Conservation (phyloP, 192 early-diverging fungal species). For the Backusella circina region DNA sequence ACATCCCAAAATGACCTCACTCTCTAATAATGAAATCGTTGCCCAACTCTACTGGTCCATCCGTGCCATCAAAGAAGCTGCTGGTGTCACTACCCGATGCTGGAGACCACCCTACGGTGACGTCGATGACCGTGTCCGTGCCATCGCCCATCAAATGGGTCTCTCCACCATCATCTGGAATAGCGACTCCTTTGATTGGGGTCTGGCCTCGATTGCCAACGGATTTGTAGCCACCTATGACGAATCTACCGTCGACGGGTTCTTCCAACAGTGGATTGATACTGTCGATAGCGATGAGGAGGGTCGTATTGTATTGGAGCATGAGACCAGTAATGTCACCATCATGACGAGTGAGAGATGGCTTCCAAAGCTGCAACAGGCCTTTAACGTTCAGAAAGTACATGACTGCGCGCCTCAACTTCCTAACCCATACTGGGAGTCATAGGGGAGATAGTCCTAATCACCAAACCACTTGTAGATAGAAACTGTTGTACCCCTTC, state of each 20-base stretch:
- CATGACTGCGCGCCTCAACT: conserved; percentile 35
- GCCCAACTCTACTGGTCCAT: conserved; percentile 45
- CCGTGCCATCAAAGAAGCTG: conserved; percentile 41
- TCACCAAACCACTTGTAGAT: neutral
- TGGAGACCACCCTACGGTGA: conserved; percentile 73
- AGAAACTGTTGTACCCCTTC: neutral
- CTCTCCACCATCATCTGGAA: conserved; percentile 26
- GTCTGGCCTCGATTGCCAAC: conserved; percentile 25
- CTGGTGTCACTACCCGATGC: conserved; percentile 41
- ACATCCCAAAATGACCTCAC: conserved; percentile 46
- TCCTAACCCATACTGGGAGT: conserved; percentile 39
- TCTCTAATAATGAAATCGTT: conserved; percentile 42
- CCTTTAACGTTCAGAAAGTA: conserved; percentile 33
- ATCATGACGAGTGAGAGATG: conserved; percentile 34
- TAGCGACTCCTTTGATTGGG: conserved; percentile 39
- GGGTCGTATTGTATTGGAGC: conserved; percentile 41
- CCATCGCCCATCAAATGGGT: conserved; percentile 56
- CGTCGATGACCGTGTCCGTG: conserved; percentile 68
- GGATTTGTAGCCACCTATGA: conserved; percentile 4
- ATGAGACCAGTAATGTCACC: conserved; percentile 39
- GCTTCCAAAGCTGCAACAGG: conserved; percentile 35
- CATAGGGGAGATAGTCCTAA: neutral
- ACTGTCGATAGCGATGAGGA: conserved; percentile 7
- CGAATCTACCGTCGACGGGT: conserved; percentile 12
- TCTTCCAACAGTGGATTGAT: conserved; percentile 23